Percentiles rank a stretch among this genome's conserved stretches.
Evolutionary conservation across 805 yeast species (phyloP).

Genomic region (Candida lessepsii): DNA sequence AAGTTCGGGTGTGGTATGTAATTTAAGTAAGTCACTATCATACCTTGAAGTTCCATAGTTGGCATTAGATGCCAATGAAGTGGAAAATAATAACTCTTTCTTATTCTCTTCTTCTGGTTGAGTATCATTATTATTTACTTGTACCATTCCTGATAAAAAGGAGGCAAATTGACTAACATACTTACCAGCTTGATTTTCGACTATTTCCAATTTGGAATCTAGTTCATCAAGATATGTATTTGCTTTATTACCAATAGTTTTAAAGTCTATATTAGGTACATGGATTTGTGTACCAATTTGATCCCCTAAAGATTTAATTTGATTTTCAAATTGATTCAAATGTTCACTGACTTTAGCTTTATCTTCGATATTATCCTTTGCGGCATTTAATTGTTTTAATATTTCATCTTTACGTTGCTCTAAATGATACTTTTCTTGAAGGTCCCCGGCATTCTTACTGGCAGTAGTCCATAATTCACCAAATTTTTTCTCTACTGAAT

Average conservation of each 20-base stretch:
- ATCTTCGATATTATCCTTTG: constrained; percentile 24
- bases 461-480: constrained; percentile 34
- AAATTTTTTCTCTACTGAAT: constrained; percentile 41
- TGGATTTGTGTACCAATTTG: constrained; percentile 11
- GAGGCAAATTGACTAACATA: constrained; percentile 59
- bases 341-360: constrained; percentile 23
- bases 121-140: constrained; percentile 19
- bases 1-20: constrained; percentile 32
- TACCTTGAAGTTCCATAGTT: constrained; percentile 39
- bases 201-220: constrained; percentile 66
- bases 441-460: constrained; percentile 28
- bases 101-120: constrained; percentile 6
- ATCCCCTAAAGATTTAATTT: constrained; percentile 24
- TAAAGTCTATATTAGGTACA: constrained; percentile 22
- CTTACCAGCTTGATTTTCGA: constrained; percentile 68
- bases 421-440: constrained; percentile 28
- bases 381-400: constrained; percentile 26
- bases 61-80: constrained; percentile 17
- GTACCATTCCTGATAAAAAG: constrained; percentile 44
- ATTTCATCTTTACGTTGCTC: constrained; percentile 30
- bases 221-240: constrained; percentile 62
- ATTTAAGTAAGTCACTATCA: constrained; percentile 38
- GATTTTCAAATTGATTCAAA: constrained; percentile 27
- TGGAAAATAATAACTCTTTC: constrained; percentile 21
- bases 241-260: constrained; percentile 35